A percentile compares a stretch with the other conserved stretches of the same genome.
Conservation (phyloP, 306 rosid genomes). For the Casuarina cunninghamiana region DNA sequence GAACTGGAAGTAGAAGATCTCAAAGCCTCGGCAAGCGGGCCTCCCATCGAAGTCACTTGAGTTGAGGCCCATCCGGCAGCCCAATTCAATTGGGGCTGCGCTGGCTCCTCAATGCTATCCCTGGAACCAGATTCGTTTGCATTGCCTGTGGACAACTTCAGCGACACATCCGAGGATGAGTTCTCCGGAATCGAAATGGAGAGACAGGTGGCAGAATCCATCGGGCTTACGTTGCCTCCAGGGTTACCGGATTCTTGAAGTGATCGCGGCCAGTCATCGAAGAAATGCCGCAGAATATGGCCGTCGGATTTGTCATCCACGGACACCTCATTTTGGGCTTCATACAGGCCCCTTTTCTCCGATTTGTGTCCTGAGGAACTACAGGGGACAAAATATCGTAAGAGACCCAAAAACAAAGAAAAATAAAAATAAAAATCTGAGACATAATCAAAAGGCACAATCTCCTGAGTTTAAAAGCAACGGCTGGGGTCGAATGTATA, state of each 20-base stretch:
- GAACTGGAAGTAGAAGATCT: constrained; percentile 72
- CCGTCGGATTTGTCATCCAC: constrained; percentile 58
- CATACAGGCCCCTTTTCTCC: constrained; percentile 40
- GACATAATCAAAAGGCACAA: constrained; percentile 20
- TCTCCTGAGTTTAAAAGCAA: constrained; percentile 26
- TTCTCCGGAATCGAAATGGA: constrained; percentile 71
- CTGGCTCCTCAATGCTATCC: constrained; percentile 38
- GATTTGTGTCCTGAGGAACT: constrained; percentile 49
- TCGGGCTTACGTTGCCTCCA: constrained; percentile 33
- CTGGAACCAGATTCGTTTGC: constrained; percentile 37
- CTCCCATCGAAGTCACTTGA: constrained; percentile 91
- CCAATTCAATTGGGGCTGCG: constrained; percentile 64
- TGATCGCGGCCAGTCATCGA: constrained; percentile 93
- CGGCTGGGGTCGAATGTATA: constrained; percentile 34
- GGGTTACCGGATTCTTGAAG: constrained; percentile 51
- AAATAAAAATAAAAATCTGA: not conserved
- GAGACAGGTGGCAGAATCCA: constrained; percentile 58
- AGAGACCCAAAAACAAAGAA: constrained; percentile 15
- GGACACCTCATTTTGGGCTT: constrained; percentile 40
- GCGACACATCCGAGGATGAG: constrained; percentile 67
- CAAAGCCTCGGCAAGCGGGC: constrained; percentile 93
- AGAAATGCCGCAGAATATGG: constrained; percentile 78
- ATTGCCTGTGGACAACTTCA: constrained; percentile 82
- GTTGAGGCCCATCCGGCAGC: constrained; percentile 61
- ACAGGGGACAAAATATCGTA: constrained; percentile 15